Evolutionary conservation across 2,329 filamentous ascomycete species (phyloP), one percentile per base, ranked within the genome.

Genomic region (Colletotrichum sp.): DNA sequence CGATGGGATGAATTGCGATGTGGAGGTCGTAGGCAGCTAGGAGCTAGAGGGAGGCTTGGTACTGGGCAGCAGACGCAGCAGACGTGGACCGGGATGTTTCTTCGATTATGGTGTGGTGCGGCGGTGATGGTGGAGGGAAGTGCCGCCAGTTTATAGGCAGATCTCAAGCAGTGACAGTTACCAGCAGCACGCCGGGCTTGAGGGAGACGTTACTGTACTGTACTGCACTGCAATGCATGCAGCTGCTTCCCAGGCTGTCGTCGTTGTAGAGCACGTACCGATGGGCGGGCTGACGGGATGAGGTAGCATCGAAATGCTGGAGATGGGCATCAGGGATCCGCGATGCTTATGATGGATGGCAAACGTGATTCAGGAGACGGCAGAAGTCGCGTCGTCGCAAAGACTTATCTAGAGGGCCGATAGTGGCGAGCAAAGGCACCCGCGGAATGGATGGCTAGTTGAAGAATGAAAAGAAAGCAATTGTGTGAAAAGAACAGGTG

Each of bases 11-110:
- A 34, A 34, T 60, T 52, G 72, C 68, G 68, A 66, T 74, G 72
- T 71, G 72, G 60, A 74, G 68, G 55, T 32, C 55, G 48, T 63
- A 30, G 30, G 48, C 39, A 28, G 68, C 39, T 43, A 36, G 52
- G 39, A 57, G 43, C 59, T 16, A 43, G 28, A 18, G 30, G 68
- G 72, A 26, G 68, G 61, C 68, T 71, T 63, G 34, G 72, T 32
- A 55, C 63, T 24, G 55, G 43, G 69, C 72, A 75, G 68, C 24
- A 72, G 61, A 61, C 61, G 52, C 67, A 57, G 48, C 71, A 74
- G 67, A 32, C 61, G 24, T 52, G 63, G 43, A 68, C 73, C 64
- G 64, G 73, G 73, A 75, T 75, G 57, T 68, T 75, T 68, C 63
- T 75, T 34, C 48, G 63, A 57, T 72, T 68, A 34, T 68, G 69